Base-by-base conservation (phyloP, 1,284 basidiomycete species). In the Puccinia triticina region DNA sequence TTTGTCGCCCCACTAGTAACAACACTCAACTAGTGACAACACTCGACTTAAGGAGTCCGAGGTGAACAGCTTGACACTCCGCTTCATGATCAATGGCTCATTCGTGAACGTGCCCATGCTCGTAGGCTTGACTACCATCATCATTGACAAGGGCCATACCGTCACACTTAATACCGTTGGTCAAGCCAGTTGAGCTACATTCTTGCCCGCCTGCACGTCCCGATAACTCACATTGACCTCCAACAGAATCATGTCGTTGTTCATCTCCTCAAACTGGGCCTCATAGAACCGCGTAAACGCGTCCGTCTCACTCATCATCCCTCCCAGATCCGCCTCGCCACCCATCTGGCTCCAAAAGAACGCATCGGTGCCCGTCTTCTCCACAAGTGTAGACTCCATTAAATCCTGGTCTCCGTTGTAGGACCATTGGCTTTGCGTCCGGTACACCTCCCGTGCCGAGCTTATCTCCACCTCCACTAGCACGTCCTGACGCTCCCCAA, bases 31-130 rank as follows among this genome's bases (percentile, higher is more conserved):
- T 43, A 96, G 90, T 32, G 97, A 92, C 37, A 98, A 90, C 11
- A 93, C 93, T 29, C 95, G 92, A 1, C 94, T 95, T 86, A 97
- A 93, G 94, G 97, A 97, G 88, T 98, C 95, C 40, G 92, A 92
- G 18, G 93, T 92, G 40, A 97, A 90, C 7, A 97, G 90, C 88
- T 98, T 95, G 93, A 96, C 96, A 43, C 95, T 89, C 57, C 95
- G 90, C n/a, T 94, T 91, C 34, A 96, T 92, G 84, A 98, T 94
- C 57, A 92, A 91, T 0, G 94, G 92, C 86, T 96, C 93, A 18
- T 90, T 88, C 2, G 89, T 87, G n/a, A n/a, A n/a, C 0, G 89
- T 89, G 11, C 89, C 89, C 69, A 23, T 82, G 40, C 26, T 84
- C 40, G 79, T 78, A 26, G 71, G 77, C 14, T 69, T 40, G 1